A percentile compares a stretch with the other conserved stretches of the same genome.
Conservation (phyloP, 169 alveolate genomes). For the Eimeria maxima region DNA sequence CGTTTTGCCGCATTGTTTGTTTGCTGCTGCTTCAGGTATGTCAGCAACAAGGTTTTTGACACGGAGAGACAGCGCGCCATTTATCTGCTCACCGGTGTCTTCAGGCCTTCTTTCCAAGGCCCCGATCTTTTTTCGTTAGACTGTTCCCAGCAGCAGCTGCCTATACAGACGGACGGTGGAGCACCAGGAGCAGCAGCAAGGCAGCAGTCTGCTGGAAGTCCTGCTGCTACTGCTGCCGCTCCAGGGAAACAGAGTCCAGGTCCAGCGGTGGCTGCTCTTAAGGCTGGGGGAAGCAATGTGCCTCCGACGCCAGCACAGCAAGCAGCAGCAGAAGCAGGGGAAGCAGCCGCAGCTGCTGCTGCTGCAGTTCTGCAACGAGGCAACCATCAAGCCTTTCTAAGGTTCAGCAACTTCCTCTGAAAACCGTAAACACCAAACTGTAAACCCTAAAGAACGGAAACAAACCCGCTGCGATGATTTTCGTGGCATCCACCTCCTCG, state of each 20-base stretch:
- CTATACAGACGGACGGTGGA: neutral
- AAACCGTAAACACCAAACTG: neutral
- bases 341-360: conserved; percentile 30
- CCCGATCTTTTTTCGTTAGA: conserved; percentile 23
- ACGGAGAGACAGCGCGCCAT: conserved; percentile 60
- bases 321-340: conserved; percentile 46
- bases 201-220: neutral
- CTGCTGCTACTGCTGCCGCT: neutral
- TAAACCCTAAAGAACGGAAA: neutral
- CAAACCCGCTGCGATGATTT: neutral
- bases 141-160: conserved; percentile 69
- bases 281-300: neutral
- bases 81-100: neutral
- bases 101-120: conserved; percentile 38
- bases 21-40: conserved; percentile 21
- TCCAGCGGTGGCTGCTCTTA: neutral
- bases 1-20: neutral
- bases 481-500: neutral
- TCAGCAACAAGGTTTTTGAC: conserved; percentile 61
- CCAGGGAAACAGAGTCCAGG: neutral
- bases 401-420: conserved; percentile 46
- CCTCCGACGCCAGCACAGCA: neutral
- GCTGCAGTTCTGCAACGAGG: conserved; percentile 29
- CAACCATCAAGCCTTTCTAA: neutral
- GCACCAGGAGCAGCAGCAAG: conserved; percentile 34